These are phyloP conservation scores for Amesomyces nigricolor DNA, from an alignment of 2,329 filamentous ascomycete species.

Conservation along the genomic window DNA sequence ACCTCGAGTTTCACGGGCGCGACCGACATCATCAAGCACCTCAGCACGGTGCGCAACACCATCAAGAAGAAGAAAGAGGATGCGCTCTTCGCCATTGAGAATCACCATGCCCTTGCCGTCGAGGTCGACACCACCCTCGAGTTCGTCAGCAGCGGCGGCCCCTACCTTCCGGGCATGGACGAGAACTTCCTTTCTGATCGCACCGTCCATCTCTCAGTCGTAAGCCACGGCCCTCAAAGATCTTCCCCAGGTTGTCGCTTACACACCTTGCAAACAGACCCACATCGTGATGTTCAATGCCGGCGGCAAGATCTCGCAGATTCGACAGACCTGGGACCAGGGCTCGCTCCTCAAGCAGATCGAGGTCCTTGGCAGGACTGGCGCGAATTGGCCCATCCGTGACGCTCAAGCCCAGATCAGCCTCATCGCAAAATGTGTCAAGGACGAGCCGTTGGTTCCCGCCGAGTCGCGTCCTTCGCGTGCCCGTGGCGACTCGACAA, in stretches of 20 bases:
- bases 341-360: constrained; percentile 86
- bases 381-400: constrained; percentile 90
- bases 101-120: constrained; percentile 60
- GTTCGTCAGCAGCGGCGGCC: constrained; percentile 74
- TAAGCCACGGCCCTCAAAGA: constrained; percentile 43
- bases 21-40: constrained; percentile 75
- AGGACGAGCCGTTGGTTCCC: constrained; percentile 35
- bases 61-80: constrained; percentile 80
- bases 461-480: constrained; percentile 37
- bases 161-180: constrained; percentile 82
- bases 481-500: constrained; percentile 48
- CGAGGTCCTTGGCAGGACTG: constrained; percentile 84
- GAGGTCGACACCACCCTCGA: constrained; percentile 81
- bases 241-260: constrained; percentile 8
- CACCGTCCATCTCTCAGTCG: constrained; percentile 71
- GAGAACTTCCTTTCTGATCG: constrained; percentile 90
- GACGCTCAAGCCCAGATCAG: constrained; percentile 79
- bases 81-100: constrained; percentile 68
- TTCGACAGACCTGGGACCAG: constrained; percentile 94
- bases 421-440: constrained; percentile 61
- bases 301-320: constrained; percentile 73
- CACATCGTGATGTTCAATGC: constrained; percentile 83
- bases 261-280: constrained; percentile 45
- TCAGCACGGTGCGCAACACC: constrained; percentile 63
- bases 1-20: constrained; percentile 67